Conservation (phyloP, 805 yeast species). For the Lachancea waltii region DNA sequence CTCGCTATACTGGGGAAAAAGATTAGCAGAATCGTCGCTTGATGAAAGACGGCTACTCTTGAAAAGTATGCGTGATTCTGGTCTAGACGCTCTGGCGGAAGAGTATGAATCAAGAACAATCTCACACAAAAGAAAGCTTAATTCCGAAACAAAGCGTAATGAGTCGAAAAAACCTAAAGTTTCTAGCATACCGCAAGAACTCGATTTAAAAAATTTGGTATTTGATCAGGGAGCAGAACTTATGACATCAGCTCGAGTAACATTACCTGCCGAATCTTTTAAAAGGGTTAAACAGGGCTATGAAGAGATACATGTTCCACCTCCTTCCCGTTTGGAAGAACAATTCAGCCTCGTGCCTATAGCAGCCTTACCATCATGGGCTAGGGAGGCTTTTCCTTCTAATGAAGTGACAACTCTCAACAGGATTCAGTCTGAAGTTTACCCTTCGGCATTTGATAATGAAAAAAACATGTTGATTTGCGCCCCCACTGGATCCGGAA, state of each 20-base stretch:
- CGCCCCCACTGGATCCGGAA: conserved; percentile 99
- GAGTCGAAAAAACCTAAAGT: conserved; percentile 15
- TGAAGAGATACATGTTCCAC: conserved; percentile 90
- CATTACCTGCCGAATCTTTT: conserved; percentile 78
- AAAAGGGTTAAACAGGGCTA: conserved; percentile 66
- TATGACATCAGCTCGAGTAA: conserved; percentile 58
- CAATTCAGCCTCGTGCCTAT: conserved; percentile 46
- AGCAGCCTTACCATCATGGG: conserved; percentile 72
- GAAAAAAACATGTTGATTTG: conserved; percentile 76
- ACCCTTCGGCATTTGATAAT: conserved; percentile 63
- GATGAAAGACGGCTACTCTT: conserved; percentile 34
- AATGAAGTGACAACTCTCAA: conserved; percentile 63
- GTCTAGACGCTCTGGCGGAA: conserved; percentile 36
- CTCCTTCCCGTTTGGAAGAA: conserved; percentile 52
- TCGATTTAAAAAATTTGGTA: conserved; percentile 57
- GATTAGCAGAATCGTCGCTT: conserved; percentile 36
- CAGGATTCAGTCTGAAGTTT: conserved; percentile 77
- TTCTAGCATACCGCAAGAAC: conserved; percentile 27
- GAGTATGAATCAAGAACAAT: conserved; percentile 34
- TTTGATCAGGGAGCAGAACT: conserved; percentile 72
- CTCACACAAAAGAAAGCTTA: conserved; percentile 1
- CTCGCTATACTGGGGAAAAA: conserved; percentile 49
- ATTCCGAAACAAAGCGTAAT: conserved; percentile 9
- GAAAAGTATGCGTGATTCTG: conserved; percentile 40
- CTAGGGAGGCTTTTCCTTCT: conserved; percentile 64